These are phyloP conservation scores for Eragrostis curvula DNA, from an alignment of 176 grass and related monocot species.

Conservation along the genomic window DNA sequence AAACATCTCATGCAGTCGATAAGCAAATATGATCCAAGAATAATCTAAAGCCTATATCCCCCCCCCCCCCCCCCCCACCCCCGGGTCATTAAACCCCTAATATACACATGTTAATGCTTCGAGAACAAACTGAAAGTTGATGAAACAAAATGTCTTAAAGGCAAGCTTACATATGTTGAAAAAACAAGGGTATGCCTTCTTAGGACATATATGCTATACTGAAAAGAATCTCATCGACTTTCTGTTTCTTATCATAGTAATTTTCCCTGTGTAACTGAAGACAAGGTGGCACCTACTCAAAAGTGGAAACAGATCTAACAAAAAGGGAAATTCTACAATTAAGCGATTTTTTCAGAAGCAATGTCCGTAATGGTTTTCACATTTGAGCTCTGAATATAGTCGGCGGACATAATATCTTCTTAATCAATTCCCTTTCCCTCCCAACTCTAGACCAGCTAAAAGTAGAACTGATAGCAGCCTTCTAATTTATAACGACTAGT, in stretches of 20 bases:
- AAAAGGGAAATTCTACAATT: background rate
- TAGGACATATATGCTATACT: constrained; percentile 2
- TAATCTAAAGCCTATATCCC: too few relatives aligned
- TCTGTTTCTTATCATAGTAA: background rate
- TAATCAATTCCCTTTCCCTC: background rate
- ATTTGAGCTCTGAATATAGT: background rate
- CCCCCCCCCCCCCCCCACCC: too few relatives aligned
- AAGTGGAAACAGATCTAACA: background rate
- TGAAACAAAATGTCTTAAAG: background rate
- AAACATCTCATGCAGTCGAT: too few relatives aligned
- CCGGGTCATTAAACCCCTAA: background rate
- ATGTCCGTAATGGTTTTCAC: background rate
- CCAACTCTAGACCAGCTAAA: too few relatives aligned
- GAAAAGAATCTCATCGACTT: background rate
- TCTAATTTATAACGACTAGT: constrained; percentile 7
- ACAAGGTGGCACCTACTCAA: background rate
- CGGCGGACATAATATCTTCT: background rate
- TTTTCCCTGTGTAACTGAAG: background rate
- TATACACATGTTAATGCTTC: background rate
- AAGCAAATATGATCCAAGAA: too few relatives aligned
- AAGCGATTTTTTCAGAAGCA: background rate
- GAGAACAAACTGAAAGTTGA: background rate
- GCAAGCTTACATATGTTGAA: background rate
- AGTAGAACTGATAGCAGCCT: background rate
- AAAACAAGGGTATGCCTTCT: background rate